Percentiles rank a stretch among this genome's conserved stretches.
Conservation (phyloP, 169 alveolate genomes). For the Pseudocohnilembus persalinus region DNA sequence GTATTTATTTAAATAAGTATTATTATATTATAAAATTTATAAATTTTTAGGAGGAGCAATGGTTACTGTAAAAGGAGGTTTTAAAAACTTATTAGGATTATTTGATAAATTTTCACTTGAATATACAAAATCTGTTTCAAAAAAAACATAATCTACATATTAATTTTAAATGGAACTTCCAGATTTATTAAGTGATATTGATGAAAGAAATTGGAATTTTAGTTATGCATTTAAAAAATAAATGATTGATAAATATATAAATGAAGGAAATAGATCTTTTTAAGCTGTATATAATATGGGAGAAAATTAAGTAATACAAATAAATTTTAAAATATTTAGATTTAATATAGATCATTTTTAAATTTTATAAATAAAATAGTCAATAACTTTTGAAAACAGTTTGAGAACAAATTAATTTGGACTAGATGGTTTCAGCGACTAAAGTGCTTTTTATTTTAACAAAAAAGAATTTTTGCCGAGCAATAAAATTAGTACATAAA, state of each 20-base stretch:
- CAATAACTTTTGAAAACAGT: background rate
- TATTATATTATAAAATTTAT: too few relatives aligned
- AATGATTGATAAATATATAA: background rate
- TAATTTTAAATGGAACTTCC: background rate
- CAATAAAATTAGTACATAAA: background rate
- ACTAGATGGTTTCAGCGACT: background rate
- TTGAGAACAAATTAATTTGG: background rate
- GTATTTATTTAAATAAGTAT: too few relatives aligned
- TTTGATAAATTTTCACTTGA: background rate
- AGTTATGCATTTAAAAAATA: background rate
- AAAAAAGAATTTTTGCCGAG: background rate
- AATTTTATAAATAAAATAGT: background rate
- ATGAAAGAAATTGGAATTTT: background rate
- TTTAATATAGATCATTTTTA: too few relatives aligned
- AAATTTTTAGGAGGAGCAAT: background rate
- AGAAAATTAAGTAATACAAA: background rate
- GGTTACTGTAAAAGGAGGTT: background rate
- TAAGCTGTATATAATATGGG: background rate
- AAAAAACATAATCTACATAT: background rate
- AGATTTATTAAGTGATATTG: background rate
- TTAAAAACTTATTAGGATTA: background rate
- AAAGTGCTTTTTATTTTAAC: background rate
- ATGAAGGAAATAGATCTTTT: background rate
- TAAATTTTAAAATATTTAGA: too few relatives aligned
- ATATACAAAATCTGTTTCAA: background rate